A percentile compares a stretch with the other conserved stretches of the same genome.
Conservation (phyloP, 257 asterid genomes). For the Solanum raphanifolium region DNA sequence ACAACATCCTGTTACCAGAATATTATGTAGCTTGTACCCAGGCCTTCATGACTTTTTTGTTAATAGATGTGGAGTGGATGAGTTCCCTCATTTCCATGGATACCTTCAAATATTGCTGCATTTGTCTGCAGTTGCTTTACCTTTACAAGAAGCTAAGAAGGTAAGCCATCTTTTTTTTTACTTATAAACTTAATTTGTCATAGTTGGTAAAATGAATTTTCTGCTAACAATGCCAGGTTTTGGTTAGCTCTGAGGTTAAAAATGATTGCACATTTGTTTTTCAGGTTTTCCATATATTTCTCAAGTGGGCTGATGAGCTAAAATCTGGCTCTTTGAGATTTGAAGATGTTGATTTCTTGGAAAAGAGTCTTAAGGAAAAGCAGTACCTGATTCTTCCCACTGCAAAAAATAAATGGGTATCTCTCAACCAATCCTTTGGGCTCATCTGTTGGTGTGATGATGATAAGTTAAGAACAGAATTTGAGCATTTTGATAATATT, state of each 20-base stretch:
- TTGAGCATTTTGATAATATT: constrained; percentile 46
- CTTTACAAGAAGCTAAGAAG: constrained; percentile 65
- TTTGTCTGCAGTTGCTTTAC: constrained; percentile 44
- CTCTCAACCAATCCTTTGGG: constrained; percentile 75
- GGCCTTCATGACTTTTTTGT: constrained; percentile 77
- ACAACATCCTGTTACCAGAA: constrained; percentile 20
- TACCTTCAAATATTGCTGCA: constrained; percentile 73
- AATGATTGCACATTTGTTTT: not conserved
- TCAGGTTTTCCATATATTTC: constrained; percentile 65
- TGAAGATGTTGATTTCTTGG: constrained; percentile 53
- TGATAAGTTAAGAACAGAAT: constrained; percentile 45
- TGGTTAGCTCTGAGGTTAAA: not conserved
- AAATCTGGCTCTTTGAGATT: constrained; percentile 53
- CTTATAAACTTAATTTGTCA: not conserved
- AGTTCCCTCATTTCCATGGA: constrained; percentile 49
- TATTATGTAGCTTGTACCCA: constrained; percentile 51
- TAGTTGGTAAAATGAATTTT: not conserved
- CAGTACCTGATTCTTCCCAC: constrained; percentile 70
- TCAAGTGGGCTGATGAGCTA: constrained; percentile 62
- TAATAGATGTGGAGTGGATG: constrained; percentile 69
- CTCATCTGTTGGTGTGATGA: constrained; percentile 82
- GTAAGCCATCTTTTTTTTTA: constrained; percentile 26
- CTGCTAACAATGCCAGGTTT: not conserved
- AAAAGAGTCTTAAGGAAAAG: constrained; percentile 43
- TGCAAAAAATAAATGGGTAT: constrained; percentile 82